These are phyloP conservation scores for Dothideomycetes sp. DNA, from an alignment of 2,329 filamentous ascomycete species.

Conservation along the genomic window DNA sequence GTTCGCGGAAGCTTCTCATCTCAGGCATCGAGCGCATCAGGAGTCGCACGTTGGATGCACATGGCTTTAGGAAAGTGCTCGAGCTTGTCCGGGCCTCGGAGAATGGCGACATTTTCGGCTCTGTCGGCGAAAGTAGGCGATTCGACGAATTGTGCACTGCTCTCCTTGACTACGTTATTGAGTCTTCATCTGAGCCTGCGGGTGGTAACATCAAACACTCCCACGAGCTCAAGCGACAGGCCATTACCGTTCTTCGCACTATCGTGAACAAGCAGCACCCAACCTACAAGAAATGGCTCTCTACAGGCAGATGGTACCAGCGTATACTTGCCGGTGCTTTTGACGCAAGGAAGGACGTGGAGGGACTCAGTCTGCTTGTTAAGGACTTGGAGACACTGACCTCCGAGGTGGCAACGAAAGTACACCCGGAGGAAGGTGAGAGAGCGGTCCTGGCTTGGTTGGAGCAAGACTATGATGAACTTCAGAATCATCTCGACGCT, in stretches of 20 bases:
- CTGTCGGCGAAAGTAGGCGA: slow-evolving; percentile 58
- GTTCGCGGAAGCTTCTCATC: slow-evolving; percentile 49
- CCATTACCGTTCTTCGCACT: slow-evolving; percentile 61
- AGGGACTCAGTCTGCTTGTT: slow-evolving; percentile 60
- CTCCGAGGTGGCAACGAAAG: slow-evolving; percentile 57
- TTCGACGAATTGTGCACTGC: slow-evolving; percentile 58
- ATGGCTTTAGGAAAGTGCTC: slow-evolving; percentile 70
- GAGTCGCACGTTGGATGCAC: slow-evolving; percentile 62
- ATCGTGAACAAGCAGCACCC: slow-evolving; percentile 55
- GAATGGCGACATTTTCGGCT: slow-evolving; percentile 44
- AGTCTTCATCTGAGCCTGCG: slow-evolving; percentile 33
- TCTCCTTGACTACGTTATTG: slow-evolving; percentile 55
- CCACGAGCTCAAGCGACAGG: slow-evolving; percentile 56
- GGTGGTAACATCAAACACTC: slow-evolving; percentile 26
- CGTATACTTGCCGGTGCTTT: slow-evolving; percentile 58
- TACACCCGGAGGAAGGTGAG: slow-evolving; percentile 46
- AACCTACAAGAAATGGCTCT: slow-evolving; percentile 39
- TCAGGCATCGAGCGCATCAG: slow-evolving; percentile 67
- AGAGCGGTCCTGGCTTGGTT: slow-evolving; percentile 28
- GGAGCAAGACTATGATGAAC: slow-evolving; percentile 41
- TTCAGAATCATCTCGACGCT: slow-evolving; percentile 61
- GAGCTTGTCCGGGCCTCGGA: slow-evolving; percentile 55
- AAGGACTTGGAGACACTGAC: slow-evolving; percentile 63
- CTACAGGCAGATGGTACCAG: slow-evolving; percentile 44
- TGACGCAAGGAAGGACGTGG: slow-evolving; percentile 53